These are phyloP conservation scores for Russula olivacea DNA, from an alignment of 768 basidiomycete species.

Conservation along the genomic window DNA sequence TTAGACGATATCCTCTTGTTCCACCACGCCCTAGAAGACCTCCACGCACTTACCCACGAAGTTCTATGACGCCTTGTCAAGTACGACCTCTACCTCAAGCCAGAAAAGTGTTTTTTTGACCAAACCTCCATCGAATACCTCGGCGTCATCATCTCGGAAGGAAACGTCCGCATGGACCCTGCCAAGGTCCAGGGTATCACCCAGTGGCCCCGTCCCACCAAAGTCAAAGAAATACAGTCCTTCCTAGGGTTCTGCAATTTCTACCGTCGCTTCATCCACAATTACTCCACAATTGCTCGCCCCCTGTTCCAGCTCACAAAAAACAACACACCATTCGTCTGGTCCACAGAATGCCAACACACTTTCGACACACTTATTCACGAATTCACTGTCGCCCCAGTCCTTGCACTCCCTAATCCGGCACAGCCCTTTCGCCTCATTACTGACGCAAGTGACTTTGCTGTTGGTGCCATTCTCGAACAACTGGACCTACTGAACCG, in stretches of 20 bases:
- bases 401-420: background rate
- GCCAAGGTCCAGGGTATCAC: background rate
- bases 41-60: background rate
- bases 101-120: background rate
- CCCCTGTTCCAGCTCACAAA: rapidly evolving
- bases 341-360: rapidly evolving
- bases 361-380: background rate
- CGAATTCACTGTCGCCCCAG: background rate
- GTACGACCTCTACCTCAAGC: background rate
- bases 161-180: background rate
- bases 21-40: background rate
- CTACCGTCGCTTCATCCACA: background rate
- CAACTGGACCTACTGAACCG: background rate
- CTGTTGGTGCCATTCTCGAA: background rate
- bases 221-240: background rate
- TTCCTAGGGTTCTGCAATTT: background rate
- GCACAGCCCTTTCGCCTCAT: rapidly evolving
- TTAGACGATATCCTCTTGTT: background rate
- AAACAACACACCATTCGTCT: background rate
- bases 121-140: background rate
- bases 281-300: background rate
- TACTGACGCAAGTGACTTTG: background rate
- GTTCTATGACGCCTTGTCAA: background rate
- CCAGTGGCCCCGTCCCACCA: rapidly evolving
- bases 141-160: background rate